A percentile compares a stretch with the other conserved stretches of the same genome.
These are phyloP conservation scores for Carex scoparia DNA, from an alignment of 176 grass and related monocot genomes.

Conservation along the genomic window DNA sequence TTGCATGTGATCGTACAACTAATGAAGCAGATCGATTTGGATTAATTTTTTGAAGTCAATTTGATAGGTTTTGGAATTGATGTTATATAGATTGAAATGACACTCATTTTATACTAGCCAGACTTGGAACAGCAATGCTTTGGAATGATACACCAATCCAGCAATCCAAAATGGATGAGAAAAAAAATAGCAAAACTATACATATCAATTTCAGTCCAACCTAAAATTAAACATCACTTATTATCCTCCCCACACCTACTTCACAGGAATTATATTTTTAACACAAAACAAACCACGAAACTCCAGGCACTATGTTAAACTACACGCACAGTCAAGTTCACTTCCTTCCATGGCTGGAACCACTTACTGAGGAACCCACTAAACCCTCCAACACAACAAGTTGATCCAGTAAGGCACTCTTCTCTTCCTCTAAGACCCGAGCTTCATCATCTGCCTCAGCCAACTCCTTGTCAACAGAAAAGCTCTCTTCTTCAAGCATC, in stretches of 20 bases:
- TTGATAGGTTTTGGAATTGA: no score
- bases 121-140: not conserved
- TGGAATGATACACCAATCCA: not conserved
- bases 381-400: conserved; percentile 96
- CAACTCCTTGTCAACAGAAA: conserved; percentile 57
- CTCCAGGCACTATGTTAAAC: not conserved
- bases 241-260: not conserved
- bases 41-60: no score
- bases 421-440: conserved; percentile 51
- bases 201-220: conserved; percentile 1
- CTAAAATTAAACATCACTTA: not conserved
- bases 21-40: no score
- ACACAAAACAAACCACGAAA: not conserved
- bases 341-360: not conserved
- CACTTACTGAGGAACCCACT: conserved; percentile 35
- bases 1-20: no score
- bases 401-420: conserved; percentile 71
- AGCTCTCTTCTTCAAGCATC: conserved; percentile 80
- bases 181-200: conserved; percentile 2
- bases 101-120: no score
- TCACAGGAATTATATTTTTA: not conserved
- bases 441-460: conserved; percentile 48
- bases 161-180: not conserved
- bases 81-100: no score
- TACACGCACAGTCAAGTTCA: not conserved